These are phyloP conservation scores for Micractinium sp. DNA, from an alignment of 139 green algal species.

Conservation along the genomic window DNA sequence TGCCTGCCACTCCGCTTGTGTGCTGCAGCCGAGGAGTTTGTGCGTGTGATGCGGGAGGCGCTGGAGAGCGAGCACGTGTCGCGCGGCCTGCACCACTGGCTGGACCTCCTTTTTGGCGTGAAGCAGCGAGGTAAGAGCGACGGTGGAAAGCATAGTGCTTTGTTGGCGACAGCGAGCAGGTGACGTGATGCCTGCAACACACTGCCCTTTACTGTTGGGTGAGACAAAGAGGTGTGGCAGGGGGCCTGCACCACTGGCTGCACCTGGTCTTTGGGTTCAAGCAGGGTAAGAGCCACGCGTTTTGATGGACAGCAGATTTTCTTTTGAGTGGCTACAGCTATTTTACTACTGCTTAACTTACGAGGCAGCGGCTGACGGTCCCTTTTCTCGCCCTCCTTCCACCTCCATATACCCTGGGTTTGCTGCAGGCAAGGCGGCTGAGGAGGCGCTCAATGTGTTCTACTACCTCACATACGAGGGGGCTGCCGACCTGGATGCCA, in stretches of 20 bases:
- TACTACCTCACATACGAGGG: conserved; percentile 92
- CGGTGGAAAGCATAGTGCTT: neutral
- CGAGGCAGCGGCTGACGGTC: neutral
- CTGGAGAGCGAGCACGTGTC: conserved; percentile 76
- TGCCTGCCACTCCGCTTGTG: too few species aligned
- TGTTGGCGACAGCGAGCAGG: too few species aligned
- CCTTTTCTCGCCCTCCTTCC: neutral
- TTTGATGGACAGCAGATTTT: too few species aligned
- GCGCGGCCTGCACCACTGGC: conserved; percentile 86
- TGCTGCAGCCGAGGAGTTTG: conserved; percentile 32
- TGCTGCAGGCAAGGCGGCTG: conserved; percentile 50
- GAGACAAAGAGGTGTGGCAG: too few species aligned
- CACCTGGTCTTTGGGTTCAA: conserved; percentile 65
- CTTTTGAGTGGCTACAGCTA: too few species aligned
- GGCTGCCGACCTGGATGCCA: conserved; percentile 42
- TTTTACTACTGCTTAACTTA: too few species aligned
- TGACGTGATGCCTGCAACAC: too few species aligned
- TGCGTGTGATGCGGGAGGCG: conserved; percentile 47
- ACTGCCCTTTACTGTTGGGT: too few species aligned
- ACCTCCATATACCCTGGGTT: neutral
- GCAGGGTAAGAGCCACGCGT: too few species aligned
- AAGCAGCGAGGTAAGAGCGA: conserved; percentile 60
- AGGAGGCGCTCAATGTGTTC: conserved; percentile 86
- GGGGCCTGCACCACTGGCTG: conserved; percentile 90
- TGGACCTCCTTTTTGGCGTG: conserved; percentile 92